A percentile compares a stretch with the other conserved stretches of the same genome.
Conservation (phyloP, 148 eudicot species). For the Simmondsia chinensis region DNA sequence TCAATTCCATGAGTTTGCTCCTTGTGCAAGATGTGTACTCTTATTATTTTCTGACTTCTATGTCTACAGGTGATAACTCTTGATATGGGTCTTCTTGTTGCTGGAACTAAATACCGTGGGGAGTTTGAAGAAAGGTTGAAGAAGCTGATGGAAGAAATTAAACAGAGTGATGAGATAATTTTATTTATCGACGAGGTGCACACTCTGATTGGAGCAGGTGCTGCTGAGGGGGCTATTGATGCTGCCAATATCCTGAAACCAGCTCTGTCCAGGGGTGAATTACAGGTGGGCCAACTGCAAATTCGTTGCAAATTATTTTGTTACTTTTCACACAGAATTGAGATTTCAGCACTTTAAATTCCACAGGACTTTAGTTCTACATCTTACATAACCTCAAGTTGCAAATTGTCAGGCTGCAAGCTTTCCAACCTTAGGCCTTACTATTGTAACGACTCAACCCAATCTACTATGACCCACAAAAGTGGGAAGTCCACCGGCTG, state of each 20-base stretch:
- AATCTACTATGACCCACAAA: too few relatives aligned
- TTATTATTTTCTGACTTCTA: background rate
- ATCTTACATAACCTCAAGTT: too few relatives aligned
- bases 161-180: conserved; percentile 73
- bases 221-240: conserved; percentile 96
- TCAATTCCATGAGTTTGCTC: too few relatives aligned
- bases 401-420: too few relatives aligned
- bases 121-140: conserved; percentile 86
- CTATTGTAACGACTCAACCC: too few relatives aligned
- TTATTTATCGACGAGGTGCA: conserved; percentile 91
- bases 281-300: conserved; percentile 45
- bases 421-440: too few relatives aligned
- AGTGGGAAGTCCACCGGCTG: too few relatives aligned
- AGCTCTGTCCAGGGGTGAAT: conserved; percentile 91
- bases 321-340: too few relatives aligned
- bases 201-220: conserved; percentile 86
- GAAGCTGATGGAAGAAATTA: conserved; percentile 93
- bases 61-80: conserved; percentile 80
- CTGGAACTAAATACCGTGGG: conserved; percentile 93
- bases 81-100: conserved; percentile 90
- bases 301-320: background rate
- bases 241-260: conserved; percentile 94
- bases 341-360: too few relatives aligned
- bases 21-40: background rate
- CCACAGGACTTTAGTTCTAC: too few relatives aligned